Base-by-base conservation (phyloP, 805 yeast genomes). In the Candida nemodendra region DNA sequence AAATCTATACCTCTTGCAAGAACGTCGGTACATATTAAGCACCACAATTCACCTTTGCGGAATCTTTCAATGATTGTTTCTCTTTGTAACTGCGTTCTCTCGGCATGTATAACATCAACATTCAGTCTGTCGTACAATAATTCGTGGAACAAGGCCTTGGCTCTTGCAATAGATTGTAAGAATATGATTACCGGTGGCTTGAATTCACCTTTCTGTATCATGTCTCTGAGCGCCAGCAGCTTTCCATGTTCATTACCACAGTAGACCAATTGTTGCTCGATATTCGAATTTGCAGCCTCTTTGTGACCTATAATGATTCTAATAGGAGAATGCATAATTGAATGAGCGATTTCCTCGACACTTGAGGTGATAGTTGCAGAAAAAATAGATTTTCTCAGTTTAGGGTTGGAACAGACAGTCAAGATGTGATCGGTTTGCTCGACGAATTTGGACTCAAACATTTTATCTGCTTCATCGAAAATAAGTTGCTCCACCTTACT, bases 191-290 rank as follows among this genome's bases (percentile, higher is more conserved):
- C 85, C 0, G 99, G 99, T 1, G 99, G 98, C 52, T 79, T 81
- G 58, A 93, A 81, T 50, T 85, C 89, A 13, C 95, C 93, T 36
- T 78, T 72, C 56, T 79, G 82, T 30, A 90, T 75, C 79, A 91
- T 73, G 57, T 90, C 96, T 52, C 98, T 76, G 23, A 93, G 79
- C 0, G 95, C 98, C 21, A 93, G 69, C 17, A 93, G 67, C 61
- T 93, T 93, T n/a, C 99, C 99, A 52, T 86, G 88, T 64, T 93
- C 99, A 49, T 79, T 84, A 32, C 99, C 99, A 44, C 96, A 84
- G 58, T 77, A 91, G 1, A 84, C 75, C 27, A 93, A 65, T 53
- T 78, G 77, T 65, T 91, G 99, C 30, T 86, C 89, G 50, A 91
- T 89, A 34, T 79, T 77, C 7, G 73, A 62, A 43, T 88, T 83